Evolutionary conservation across 345 rosid genomes (phyloP).

Genomic region (Salix purpurea): DNA sequence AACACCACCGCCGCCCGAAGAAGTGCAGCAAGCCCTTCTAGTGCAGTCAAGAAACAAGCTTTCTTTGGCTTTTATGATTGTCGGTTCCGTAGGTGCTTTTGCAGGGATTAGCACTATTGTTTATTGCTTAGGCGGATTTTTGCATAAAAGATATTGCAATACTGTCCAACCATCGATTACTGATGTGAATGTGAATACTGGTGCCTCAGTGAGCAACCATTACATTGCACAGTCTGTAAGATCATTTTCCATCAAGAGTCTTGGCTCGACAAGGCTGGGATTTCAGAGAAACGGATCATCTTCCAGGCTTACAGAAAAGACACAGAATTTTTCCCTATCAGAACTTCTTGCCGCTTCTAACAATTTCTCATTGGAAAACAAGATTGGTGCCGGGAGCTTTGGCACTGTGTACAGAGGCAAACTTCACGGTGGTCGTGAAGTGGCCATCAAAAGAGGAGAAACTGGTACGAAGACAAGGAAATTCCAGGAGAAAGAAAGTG

Average conservation of each 20-base stretch:
- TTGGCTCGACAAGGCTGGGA: constrained; percentile 26
- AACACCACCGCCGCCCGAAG: constrained; percentile 14
- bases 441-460: constrained; percentile 61
- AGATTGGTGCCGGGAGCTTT: constrained; percentile 57
- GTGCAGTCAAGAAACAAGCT: constrained; percentile 17
- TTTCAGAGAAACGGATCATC: constrained; percentile 43
- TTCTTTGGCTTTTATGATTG: constrained; percentile 30
- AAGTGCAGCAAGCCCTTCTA: constrained; percentile 6
- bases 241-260: constrained; percentile 22
- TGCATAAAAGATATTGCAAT: constrained; percentile 6
- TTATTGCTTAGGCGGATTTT: constrained; percentile 26
- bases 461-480: constrained; percentile 17
- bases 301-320: constrained; percentile 29
- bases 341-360: constrained; percentile 45
- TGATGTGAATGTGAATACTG: neutral
- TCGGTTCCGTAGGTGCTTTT: constrained; percentile 48
- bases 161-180: neutral
- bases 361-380: constrained; percentile 41
- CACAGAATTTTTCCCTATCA: constrained; percentile 32
- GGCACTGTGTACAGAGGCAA: constrained; percentile 50
- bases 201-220: constrained; percentile 7
- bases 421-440: constrained; percentile 48
- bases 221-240: constrained; percentile 16
- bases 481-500: constrained; percentile 45
- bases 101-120: constrained; percentile 37